Base-by-base conservation (phyloP, 176 grass and related monocot genomes). In the Cenchrus americanus region DNA sequence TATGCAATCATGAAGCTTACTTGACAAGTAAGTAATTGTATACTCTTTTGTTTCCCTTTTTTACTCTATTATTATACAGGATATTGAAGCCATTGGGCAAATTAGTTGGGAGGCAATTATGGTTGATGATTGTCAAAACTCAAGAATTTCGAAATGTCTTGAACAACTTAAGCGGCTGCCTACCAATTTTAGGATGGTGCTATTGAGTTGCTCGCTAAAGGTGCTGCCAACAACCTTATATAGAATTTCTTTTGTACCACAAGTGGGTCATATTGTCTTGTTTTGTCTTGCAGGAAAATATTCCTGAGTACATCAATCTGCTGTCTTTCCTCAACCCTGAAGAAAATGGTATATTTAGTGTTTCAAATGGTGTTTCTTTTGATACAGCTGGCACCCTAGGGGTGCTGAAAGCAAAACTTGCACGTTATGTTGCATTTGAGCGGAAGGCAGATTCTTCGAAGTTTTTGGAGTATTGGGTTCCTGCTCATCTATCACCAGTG, bases 401-500 rank as follows among this genome's bases (percentile, higher is more conserved):
- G 2, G 42, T 80, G 73, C 76, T 92, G 44, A 97, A 94, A 89
- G 79, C 81, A 67, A 97, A 86, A 83, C 85, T 98, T 14, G 64
- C 24, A 50, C 69, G 9, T 59, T 75, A 88, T 55, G 51, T 95
- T 81, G 91, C 89, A 55, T 90, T 87, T 88, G 93, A 93, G 60
- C 82, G 80, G 50, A 95, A 92, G 88, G 42, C 76, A 40, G 93
- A 95, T 26, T 87, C 93, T 63, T 92, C 85, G 76, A 98, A 93
- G 74, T 79, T 98, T 85, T 52, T 77, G 51, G 96, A 98, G 77
- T 93, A 98, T 49, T 98, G 96, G 93, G 89, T 98, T 77, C 96
- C 96, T 85, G 85, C 68, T 84, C 41, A n/a, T 42, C 85, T 98
- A 88, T 93, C 93, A 46, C 74, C 62, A 43, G 93, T 98, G 80